Evolutionary conservation across 1,284 basidiomycete species (phyloP), one percentile per base, ranked within the genome.

Genomic region (Puccinia novopanici): DNA sequence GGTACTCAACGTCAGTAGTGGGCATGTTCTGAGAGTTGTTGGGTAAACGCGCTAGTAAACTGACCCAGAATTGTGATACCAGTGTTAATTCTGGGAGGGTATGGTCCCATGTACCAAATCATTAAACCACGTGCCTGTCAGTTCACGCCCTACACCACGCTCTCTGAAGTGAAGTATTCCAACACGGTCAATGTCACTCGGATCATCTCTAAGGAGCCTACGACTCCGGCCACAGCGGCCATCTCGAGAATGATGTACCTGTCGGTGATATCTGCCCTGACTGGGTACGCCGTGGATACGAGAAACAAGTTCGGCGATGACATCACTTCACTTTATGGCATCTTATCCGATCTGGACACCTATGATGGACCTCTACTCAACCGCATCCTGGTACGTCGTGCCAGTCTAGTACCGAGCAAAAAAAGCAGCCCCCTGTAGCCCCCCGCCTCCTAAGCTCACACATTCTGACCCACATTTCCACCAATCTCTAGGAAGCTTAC

Each of bases 241-340:
- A 52, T 75, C 17, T 37, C 73, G 10, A 17, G 17, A 22, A 48
- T 8, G 19, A n/a, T 75, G 4, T 75, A 75, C 24, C 15, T 22
- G 10, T 17, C 54, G 9, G 45, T 75, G 17, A 22, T 30, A 17
- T 55, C 19, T 24, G 8, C 73, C 12, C 24, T 48, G 40, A 30
- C 10, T 9, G 30, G 19, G 27, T 75, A 75, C 45, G 73, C 40
- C n/a, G 55, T 34, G n/a, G 37, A 40, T 45, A 13, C 24, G 8
- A n/a, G 73, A 30, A 75, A 75, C 17, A 75, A 75, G 37, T 24
- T 75, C 40, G 73, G 40, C 17, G 73, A 75, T 37, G 73, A 75
- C 34, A 45, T 75, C 3, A 5, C 37, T 27, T 19, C 73, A 34
- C 73, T 75, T 50, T 63, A 61, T 37, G 57, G 37, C 10, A 45